These are phyloP conservation scores for Solanum hybrid DNA, from an alignment of 305 asterid genomes.

Conservation along the genomic window DNA sequence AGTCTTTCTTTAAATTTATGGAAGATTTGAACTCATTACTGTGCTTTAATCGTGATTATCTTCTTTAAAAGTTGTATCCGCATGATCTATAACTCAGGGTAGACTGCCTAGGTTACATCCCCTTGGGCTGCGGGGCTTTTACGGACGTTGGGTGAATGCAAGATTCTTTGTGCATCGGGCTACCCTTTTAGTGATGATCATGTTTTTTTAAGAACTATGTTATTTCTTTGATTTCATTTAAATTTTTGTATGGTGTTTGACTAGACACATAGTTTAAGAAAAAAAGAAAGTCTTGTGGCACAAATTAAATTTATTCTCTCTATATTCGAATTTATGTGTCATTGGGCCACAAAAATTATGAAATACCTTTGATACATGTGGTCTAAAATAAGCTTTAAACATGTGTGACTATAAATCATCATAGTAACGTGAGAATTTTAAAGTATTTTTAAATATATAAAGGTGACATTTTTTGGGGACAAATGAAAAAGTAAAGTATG, in stretches of 20 bases:
- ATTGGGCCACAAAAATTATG: not conserved
- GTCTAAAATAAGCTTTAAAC: not conserved
- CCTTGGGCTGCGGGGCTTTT: not conserved
- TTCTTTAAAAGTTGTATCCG: not conserved
- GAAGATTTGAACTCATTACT: not conserved
- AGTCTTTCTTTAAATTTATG: not conserved
- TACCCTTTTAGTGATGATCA: not conserved
- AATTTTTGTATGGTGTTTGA: not conserved
- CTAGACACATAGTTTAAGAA: not conserved
- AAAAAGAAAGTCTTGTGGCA: not conserved
- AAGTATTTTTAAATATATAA: not conserved
- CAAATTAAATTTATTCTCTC: not conserved
- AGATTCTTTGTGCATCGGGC: not conserved
- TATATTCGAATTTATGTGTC: not conserved
- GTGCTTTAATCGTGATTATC: not conserved
- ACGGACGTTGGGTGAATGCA: not conserved
- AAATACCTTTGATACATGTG: not conserved
- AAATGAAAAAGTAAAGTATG: not conserved
- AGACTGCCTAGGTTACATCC: not conserved
- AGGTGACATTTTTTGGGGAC: not conserved
- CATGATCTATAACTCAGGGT: not conserved
- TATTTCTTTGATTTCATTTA: not conserved
- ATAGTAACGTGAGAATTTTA: not conserved
- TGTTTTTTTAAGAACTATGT: not conserved
- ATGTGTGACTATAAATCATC: not conserved